Percentiles rank a stretch among this genome's conserved stretches.
These are phyloP conservation scores for Phyllosticta capitalensis DNA, from an alignment of 2,329 filamentous ascomycete species.

Conservation along the genomic window DNA sequence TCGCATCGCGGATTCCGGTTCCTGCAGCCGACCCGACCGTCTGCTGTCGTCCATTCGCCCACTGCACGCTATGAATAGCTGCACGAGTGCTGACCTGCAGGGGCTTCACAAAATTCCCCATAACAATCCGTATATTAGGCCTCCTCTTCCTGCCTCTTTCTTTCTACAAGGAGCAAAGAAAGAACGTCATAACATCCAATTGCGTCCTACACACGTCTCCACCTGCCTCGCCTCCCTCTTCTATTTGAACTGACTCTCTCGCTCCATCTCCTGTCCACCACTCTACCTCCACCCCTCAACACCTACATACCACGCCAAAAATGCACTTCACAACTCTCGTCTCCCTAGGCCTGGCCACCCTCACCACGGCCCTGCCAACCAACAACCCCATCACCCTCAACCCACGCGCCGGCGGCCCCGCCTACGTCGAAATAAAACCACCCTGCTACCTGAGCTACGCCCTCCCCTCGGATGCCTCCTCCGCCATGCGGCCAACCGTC, in stretches of 20 bases:
- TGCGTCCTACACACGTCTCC: neutral
- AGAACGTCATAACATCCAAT: neutral
- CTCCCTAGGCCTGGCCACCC: neutral
- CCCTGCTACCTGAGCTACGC: conserved; percentile 5
- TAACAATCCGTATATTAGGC: neutral
- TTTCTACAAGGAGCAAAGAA: too few species aligned
- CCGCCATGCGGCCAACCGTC: conserved; percentile 20
- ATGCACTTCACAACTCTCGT: neutral
- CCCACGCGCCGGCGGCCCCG: conserved; percentile 9
- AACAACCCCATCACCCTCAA: neutral
- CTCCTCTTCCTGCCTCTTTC: neutral
- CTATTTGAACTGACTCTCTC: too few species aligned
- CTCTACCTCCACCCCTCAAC: neutral
- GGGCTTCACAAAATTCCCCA: neutral
- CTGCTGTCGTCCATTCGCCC: too few species aligned
- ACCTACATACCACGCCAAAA: neutral
- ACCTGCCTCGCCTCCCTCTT: too few species aligned
- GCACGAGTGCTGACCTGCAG: too few species aligned
- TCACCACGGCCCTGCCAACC: neutral
- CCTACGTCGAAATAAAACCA: neutral
- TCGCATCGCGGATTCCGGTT: neutral
- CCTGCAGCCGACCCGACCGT: neutral
- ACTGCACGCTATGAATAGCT: neutral
- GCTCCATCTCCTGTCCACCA: too few species aligned
- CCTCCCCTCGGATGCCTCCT: neutral